These are phyloP conservation scores for Ascomycota sp. DNA, from an alignment of 2,329 filamentous ascomycete species.

Conservation along the genomic window DNA sequence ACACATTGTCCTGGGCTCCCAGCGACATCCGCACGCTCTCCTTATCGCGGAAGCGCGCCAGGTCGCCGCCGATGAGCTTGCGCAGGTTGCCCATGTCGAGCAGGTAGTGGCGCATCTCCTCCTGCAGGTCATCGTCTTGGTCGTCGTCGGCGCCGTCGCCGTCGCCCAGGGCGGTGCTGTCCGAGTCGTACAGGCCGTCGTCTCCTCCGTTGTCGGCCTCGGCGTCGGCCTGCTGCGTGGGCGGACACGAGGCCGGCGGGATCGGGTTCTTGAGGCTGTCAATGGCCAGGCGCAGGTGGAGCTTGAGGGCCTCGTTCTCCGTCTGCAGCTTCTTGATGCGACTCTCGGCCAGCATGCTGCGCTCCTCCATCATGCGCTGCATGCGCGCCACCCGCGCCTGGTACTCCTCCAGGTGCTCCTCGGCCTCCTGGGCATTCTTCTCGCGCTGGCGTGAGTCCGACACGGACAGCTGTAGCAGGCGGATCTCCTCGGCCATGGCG, in stretches of 20 bases:
- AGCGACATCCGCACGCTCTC: slow-evolving; percentile 34
- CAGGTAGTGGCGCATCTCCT: slow-evolving; percentile 68
- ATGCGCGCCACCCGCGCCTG: slow-evolving; percentile 75
- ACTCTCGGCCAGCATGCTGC: slow-evolving; percentile 70
- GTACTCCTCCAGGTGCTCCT: slow-evolving; percentile 82
- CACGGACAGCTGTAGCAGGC: slow-evolving; percentile 57
- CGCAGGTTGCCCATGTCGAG: slow-evolving; percentile 56
- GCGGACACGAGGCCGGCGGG: slow-evolving; percentile 24
- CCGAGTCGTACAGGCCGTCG: background rate
- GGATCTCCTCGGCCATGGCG: slow-evolving; percentile 91
- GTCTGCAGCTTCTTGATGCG: slow-evolving; percentile 82
- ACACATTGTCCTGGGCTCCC: slow-evolving; percentile 21
- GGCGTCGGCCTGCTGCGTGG: slow-evolving; percentile 3
- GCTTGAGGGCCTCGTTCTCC: slow-evolving; percentile 72
- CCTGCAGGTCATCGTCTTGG: slow-evolving; percentile 47
- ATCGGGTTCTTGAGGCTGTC: slow-evolving; percentile 85
- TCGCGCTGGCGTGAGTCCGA: slow-evolving; percentile 46
- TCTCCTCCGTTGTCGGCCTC: slow-evolving; percentile 15
- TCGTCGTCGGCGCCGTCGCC: slow-evolving; percentile 39
- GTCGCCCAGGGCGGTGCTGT: slow-evolving; percentile 22
- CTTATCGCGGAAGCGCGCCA: slow-evolving; percentile 43
- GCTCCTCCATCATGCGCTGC: slow-evolving; percentile 93
- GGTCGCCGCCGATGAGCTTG: slow-evolving; percentile 53
- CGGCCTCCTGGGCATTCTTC: slow-evolving; percentile 56
- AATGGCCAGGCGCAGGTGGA: slow-evolving; percentile 75